Conservation (phyloP, 768 basidiomycete species). For the Pleurotus platypus region DNA sequence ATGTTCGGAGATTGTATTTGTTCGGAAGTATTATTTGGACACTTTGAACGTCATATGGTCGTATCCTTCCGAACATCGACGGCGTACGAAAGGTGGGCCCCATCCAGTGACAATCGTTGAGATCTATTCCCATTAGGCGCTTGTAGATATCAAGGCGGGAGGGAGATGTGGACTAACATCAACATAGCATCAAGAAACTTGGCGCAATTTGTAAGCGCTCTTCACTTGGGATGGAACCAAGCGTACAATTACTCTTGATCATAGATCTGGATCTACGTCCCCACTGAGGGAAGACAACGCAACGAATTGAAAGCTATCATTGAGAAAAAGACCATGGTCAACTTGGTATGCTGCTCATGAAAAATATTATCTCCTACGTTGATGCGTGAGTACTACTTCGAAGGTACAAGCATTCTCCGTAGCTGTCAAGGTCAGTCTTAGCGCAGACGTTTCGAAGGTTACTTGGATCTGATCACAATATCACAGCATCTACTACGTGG, state of each 20-base stretch:
- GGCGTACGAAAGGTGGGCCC: constrained; percentile 57
- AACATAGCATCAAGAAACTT: constrained; percentile 53
- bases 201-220: constrained; percentile 46
- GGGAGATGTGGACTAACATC: constrained; percentile 69
- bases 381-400: background rate
- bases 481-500: constrained; percentile 60
- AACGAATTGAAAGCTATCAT: constrained; percentile 45
- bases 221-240: constrained; percentile 3
- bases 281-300: constrained; percentile 33
- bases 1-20: no score
- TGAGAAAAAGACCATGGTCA: constrained; percentile 75
- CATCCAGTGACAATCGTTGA: background rate
- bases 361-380: background rate
- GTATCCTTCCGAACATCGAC: constrained; percentile 73
- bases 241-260: background rate
- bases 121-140: background rate
- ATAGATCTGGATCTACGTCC: constrained; percentile 57
- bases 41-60: background rate
- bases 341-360: constrained; percentile 39
- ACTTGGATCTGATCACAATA: background rate
- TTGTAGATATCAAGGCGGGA: constrained; percentile 59
- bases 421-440: constrained; percentile 50
- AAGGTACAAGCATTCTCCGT: constrained; percentile 69
- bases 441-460: background rate
- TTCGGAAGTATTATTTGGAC: no score